Base-by-base conservation (phyloP, 2,329 filamentous ascomycete species). In the Fusarium newnesense region DNA sequence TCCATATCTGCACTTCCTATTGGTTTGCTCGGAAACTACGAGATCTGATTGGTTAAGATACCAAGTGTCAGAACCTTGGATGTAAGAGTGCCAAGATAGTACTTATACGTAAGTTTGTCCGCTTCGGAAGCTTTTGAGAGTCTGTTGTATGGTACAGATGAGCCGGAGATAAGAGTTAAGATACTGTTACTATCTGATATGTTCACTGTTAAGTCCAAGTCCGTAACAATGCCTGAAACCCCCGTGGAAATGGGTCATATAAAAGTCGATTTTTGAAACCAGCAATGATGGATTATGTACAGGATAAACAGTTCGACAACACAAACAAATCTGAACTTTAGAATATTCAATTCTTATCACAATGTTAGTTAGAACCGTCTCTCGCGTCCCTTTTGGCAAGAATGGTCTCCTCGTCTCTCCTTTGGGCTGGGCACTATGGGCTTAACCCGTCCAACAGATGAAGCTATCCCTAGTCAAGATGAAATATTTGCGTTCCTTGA, bases 361-460 rank as follows among this genome's bases (percentile, higher is more conserved):
- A 16, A 65, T 56, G 39, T 30, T 52, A 19, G 24, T 24, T 42
- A 26, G 46, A n/a, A 15, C 28, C 5, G 4, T 12, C 8, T 34
- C 36, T 15, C 42, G 12, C 10, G 1, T 8, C 8, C 44, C 40
- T 10, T 49, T 89, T 9, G 87, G 88, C 60, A 85, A 84, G 67
- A 81, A 86, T 74, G 87, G 87, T 32, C 87, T 86, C 1, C 69
- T 83, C 32, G 83, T 90, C 32, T 82, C 84, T 5, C 82, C 81
- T 13, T 71, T 88, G 2, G 88, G 87, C 10, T 87, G 28, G 87
- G 88, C 16, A 78, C 84, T 15, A 89, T 90, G 85, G 86, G 86
- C 4, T 63, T 83, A 21, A 60, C 12, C 5, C 71, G 61, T 26
- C 46, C 30, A 6, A 61, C 57, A 34, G 76, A 76, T 46, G 73